Base-by-base conservation (phyloP, 176 grass and related monocot genomes). In the Cocos nucifera region DNA sequence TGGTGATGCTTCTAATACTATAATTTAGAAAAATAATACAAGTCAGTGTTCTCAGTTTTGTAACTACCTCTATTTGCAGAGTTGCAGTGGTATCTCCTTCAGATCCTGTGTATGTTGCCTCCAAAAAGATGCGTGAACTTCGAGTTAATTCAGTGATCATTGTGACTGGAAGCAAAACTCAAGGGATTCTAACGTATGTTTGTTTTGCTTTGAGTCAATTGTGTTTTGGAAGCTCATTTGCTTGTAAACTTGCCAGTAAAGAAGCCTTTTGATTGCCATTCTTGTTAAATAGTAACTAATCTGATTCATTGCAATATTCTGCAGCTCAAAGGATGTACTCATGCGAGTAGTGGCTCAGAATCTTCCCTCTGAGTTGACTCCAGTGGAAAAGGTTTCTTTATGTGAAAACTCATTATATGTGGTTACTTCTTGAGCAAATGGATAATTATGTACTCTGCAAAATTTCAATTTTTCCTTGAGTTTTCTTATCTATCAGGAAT, bases 251-350 rank as follows among this genome's bases (percentile, higher is more conserved):
- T 44, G 35, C 9, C 35, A 44, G 35, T 30, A 5, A 30, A 6
- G 28, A 30, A 30, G 28, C 28, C 35, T 44, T 44, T 12, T 44
- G 35, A 44, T 44, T 44, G 8, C 35, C 35, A 44, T 44, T 2
- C 35, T 14, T 50, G 4, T 50, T 50, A 17, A 6, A 32, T 50
- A 19, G 1, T 23, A 5, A 49, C 4, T 50, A 5, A 64, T 17
- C 6, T 4, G 4, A 21, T 50, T 22, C 22, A 35, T 50, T 64
- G 44, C 44, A 23, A 64, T 64, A 22, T 70, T 60, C 64, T 83
- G 65, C 82, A 98, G 94, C 63, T 93, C 94, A 63, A 98, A 93
- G 67, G 88, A 98, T 89, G 75, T 92, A 78, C 84, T 98, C 74
- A 89, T 98, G 88, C 84, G 88, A 75, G 82, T 98, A 66, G 88